Evolutionary conservation across 1,284 basidiomycete genomes (phyloP).

Genomic region (Ustilago lituana): DNA sequence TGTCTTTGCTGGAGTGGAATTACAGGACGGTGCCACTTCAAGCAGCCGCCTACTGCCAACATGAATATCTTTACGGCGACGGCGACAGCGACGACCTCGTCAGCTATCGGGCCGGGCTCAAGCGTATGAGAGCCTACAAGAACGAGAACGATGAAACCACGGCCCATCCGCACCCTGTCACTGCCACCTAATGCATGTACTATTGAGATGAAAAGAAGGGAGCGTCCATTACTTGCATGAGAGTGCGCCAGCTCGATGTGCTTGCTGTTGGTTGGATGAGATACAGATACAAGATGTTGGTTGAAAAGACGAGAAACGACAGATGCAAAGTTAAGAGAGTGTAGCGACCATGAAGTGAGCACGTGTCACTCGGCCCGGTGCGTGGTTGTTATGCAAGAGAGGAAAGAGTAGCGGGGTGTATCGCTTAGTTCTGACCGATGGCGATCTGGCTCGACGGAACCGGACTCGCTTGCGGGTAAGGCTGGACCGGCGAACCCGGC

Average conservation of each 20-base stretch:
- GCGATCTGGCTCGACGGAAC: constrained; percentile 40
- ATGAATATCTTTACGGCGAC: constrained; percentile 28
- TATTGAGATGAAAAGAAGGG: too few relatives aligned
- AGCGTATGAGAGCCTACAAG: too few relatives aligned
- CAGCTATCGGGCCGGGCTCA: constrained; percentile 10
- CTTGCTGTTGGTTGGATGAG: too few relatives aligned
- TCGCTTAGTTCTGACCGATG: constrained; percentile 20
- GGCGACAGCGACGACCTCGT: constrained; percentile 32
- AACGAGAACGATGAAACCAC: constrained; percentile 4
- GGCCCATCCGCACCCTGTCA: too few relatives aligned
- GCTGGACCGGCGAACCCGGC: constrained; percentile 44
- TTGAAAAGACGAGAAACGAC: not conserved
- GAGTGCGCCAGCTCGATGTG: too few relatives aligned
- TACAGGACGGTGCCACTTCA: constrained; percentile 15
- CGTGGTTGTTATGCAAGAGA: too few relatives aligned
- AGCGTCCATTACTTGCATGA: constrained; percentile 7
- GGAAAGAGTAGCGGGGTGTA: not conserved
- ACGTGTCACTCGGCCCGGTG: too few relatives aligned
- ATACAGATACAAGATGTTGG: constrained; percentile 6
- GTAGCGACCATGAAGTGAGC: constrained; percentile 13
- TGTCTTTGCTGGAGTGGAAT: not conserved
- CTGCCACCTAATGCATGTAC: too few relatives aligned
- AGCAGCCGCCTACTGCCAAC: constrained; percentile 1
- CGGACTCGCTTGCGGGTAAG: constrained; percentile 33
- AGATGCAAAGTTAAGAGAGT: not conserved